A percentile compares a stretch with the other conserved stretches of the same genome.
Evolutionary conservation across 345 rosid genomes (phyloP).

Genomic region (Lepidium sativum): DNA sequence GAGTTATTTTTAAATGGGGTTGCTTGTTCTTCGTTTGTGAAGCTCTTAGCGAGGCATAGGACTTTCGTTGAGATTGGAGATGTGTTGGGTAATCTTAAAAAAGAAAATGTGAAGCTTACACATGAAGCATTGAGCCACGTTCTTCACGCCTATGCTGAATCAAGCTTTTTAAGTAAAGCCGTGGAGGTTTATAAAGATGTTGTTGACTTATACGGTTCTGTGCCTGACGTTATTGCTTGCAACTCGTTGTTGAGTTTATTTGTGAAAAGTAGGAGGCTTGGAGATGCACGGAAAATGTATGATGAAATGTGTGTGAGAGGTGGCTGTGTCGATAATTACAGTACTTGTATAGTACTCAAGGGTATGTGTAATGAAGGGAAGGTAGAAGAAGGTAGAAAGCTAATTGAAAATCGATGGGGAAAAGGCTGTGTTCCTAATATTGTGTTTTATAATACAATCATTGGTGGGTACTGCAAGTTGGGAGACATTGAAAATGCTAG

Average conservation of each 20-base stretch:
- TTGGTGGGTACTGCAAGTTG: slow-evolving; percentile 57
- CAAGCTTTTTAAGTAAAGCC: slow-evolving; percentile 46
- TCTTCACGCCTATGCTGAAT: slow-evolving; percentile 47
- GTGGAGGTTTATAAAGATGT: slow-evolving; percentile 38
- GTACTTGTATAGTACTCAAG: slow-evolving; percentile 50
- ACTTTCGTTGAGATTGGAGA: slow-evolving; percentile 42
- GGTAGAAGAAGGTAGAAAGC: slow-evolving; percentile 51
- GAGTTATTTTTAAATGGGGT: slow-evolving; percentile 32
- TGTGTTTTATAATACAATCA: slow-evolving; percentile 65
- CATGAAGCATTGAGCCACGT: slow-evolving; percentile 51
- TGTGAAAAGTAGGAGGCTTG: slow-evolving; percentile 30
- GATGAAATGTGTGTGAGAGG: slow-evolving; percentile 56
- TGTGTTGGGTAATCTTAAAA: slow-evolving; percentile 35
- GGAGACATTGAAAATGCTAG: slow-evolving; percentile 41
- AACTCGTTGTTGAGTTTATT: slow-evolving; percentile 50
- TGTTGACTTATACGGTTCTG: slow-evolving; percentile 21
- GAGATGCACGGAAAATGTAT: slow-evolving; percentile 46
- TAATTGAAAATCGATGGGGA: slow-evolving; percentile 73
- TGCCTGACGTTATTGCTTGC: slow-evolving; percentile 59
- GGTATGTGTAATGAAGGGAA: slow-evolving; percentile 71
- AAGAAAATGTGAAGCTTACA: slow-evolving; percentile 38
- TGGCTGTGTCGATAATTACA: slow-evolving; percentile 52
- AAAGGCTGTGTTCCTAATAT: slow-evolving; percentile 68
- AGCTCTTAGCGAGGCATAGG: slow-evolving; percentile 53
- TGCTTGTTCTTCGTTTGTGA: slow-evolving; percentile 65